These are phyloP conservation scores for Leishmania major DNA, from an alignment of 208 protist species.

Conservation along the genomic window DNA sequence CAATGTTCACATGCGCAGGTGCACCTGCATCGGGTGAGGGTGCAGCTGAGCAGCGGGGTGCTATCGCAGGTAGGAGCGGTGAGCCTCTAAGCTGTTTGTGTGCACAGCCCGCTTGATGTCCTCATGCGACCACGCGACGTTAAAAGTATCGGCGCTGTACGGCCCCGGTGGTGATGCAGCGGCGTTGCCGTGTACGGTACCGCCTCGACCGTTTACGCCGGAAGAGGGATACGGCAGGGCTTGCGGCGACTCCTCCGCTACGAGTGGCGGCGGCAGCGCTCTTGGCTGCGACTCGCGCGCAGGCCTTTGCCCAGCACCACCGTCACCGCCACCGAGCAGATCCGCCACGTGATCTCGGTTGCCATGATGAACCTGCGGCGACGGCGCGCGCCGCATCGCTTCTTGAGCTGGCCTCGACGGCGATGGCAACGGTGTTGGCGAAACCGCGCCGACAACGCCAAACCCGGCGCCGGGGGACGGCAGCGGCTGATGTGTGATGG, in stretches of 20 bases:
- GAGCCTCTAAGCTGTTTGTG: conserved; percentile 55
- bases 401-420: conserved; percentile 27
- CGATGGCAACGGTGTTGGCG: conserved; percentile 23
- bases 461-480: background rate
- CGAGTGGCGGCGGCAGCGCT: background rate
- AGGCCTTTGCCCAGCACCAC: background rate
- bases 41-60: background rate
- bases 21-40: background rate
- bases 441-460: background rate
- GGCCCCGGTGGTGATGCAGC: background rate
- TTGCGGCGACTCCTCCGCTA: background rate
- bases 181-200: background rate
- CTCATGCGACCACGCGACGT: conserved; percentile 64
- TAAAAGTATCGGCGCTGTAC: background rate
- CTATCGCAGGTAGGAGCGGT: conserved; percentile 43
- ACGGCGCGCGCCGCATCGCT: background rate
- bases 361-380: background rate
- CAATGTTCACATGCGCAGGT: background rate
- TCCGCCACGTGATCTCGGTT: conserved; percentile 21
- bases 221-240: background rate
- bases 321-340: background rate
- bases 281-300: background rate
- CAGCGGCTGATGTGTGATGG: conserved; percentile 21
- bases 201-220: background rate
- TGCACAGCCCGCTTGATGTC: conserved; percentile 42